These are phyloP conservation scores for Geopyxis carbonaria DNA, from an alignment of 495 filamentous ascomycete species.

Conservation along the genomic window DNA sequence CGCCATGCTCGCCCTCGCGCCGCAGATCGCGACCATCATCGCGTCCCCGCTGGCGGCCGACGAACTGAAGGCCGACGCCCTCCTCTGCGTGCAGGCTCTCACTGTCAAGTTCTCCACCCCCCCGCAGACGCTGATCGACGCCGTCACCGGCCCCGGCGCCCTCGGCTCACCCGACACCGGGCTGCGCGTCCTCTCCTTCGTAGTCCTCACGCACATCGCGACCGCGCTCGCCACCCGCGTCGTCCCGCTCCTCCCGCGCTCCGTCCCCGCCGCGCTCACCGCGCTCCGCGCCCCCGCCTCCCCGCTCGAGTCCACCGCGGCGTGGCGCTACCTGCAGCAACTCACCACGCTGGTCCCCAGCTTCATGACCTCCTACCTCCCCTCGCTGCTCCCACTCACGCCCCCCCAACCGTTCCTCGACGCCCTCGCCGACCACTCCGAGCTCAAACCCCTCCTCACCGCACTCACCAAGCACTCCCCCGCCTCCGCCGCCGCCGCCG, in stretches of 20 bases:
- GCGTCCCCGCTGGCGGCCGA: slow-evolving; percentile 41
- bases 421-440: slow-evolving; percentile 53
- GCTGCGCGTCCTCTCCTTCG: slow-evolving; percentile 62
- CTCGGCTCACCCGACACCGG: slow-evolving; percentile 53
- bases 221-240: slow-evolving; percentile 72
- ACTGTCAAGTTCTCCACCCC: slow-evolving; percentile 58
- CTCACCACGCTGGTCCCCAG: slow-evolving; percentile 68
- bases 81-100: slow-evolving; percentile 78
- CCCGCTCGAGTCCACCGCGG: slow-evolving; percentile 55
- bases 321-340: slow-evolving; percentile 57
- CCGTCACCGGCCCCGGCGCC: slow-evolving; percentile 58
- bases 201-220: slow-evolving; percentile 74
- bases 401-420: slow-evolving; percentile 6
- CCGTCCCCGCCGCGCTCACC: slow-evolving; percentile 50
- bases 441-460: slow-evolving; percentile 34
- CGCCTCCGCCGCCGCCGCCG: slow-evolving; percentile 6
- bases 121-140: slow-evolving; percentile 56
- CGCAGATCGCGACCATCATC: slow-evolving; percentile 56
- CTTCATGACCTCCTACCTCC: slow-evolving; percentile 63
- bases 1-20: slow-evolving; percentile 59
- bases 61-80: slow-evolving; percentile 59
- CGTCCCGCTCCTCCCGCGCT: slow-evolving; percentile 61
- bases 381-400: slow-evolving; percentile 41
- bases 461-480: slow-evolving; percentile 14
- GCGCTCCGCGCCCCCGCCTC: slow-evolving; percentile 40